These are phyloP conservation scores for Triglochin maritima DNA, from an alignment of 106 monocot species.

Conservation along the genomic window DNA sequence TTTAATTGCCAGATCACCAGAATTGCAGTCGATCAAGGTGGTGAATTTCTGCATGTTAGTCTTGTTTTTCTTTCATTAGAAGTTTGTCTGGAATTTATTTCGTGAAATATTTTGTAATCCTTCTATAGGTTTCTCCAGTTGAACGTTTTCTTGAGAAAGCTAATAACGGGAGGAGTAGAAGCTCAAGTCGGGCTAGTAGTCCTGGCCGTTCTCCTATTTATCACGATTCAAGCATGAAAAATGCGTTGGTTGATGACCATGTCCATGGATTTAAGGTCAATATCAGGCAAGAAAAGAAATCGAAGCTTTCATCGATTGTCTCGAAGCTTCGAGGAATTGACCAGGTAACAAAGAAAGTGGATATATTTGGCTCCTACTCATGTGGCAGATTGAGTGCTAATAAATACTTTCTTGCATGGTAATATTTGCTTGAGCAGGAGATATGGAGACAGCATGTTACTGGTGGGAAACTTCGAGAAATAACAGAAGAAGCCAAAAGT, in stretches of 20 bases:
- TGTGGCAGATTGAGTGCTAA: not conserved
- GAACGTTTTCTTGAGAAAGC: constrained; percentile 85
- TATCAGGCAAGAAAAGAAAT: constrained; percentile 89
- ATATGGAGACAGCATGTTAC: constrained; percentile 96
- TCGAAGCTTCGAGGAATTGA: constrained; percentile 93
- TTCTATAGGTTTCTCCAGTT: constrained; percentile 66
- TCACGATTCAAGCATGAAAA: constrained; percentile 48
- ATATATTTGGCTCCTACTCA: not conserved
- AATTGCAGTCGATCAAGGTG: constrained; percentile 94
- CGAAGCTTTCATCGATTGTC: constrained; percentile 86
- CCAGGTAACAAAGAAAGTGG: constrained; percentile 42
- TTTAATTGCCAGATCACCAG: constrained; percentile 86
- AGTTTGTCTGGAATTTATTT: not conserved
- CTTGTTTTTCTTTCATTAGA: not conserved
- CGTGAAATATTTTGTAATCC: not conserved
- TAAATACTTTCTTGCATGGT: not conserved
- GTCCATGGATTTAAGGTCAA: constrained; percentile 82
- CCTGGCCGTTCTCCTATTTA: constrained; percentile 76
- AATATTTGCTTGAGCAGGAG: constrained; percentile 33
- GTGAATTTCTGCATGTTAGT: constrained; percentile 4
- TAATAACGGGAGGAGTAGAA: constrained; percentile 72
- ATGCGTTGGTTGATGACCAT: constrained; percentile 53
- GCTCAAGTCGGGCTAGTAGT: constrained; percentile 79
- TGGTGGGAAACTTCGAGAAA: constrained; percentile 88
- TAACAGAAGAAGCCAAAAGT: constrained; percentile 94